Evolutionary conservation across 2,329 filamentous ascomycete species (phyloP).

Genomic region (Epichloe hybrida): DNA sequence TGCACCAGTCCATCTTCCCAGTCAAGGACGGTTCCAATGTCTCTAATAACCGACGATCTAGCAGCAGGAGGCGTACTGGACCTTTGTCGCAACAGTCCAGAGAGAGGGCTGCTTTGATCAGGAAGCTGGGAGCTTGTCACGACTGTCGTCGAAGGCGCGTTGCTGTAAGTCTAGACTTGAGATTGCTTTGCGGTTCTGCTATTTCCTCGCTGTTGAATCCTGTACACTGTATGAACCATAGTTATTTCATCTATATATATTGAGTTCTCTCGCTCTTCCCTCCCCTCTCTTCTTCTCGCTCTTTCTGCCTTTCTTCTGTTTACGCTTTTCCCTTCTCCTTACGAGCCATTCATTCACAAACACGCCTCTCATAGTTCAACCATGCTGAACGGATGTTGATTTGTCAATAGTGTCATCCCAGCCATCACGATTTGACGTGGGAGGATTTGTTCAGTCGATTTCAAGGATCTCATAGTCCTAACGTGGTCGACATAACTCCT

Average conservation of each 20-base stretch:
- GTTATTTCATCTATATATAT: background rate
- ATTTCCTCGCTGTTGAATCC: too few species aligned
- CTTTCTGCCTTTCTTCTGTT: background rate
- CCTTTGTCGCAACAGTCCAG: conserved; percentile 44
- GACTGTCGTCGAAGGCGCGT: conserved; percentile 44
- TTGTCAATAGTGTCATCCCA: conserved; percentile 38
- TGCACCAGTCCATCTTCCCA: conserved; percentile 39
- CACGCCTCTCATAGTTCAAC: conserved; percentile 2
- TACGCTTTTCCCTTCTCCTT: too few species aligned
- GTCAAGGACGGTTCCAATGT: conserved; percentile 41
- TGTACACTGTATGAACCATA: too few species aligned
- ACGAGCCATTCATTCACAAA: too few species aligned
- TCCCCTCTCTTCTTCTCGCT: background rate
- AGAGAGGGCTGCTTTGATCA: conserved; percentile 44
- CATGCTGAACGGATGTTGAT: background rate
- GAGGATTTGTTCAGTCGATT: conserved; percentile 44
- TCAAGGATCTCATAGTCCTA: conserved; percentile 36
- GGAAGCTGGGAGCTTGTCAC: conserved; percentile 43
- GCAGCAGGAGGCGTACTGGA: conserved; percentile 44
- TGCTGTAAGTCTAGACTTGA: conserved; percentile 33
- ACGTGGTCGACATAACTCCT: conserved; percentile 34
- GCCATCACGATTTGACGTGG: conserved; percentile 48
- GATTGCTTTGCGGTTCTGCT: background rate
- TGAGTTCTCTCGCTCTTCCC: background rate
- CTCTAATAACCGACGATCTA: conserved; percentile 39